Conservation (phyloP, 192 early-diverging fungal genomes). For the Radiomyces spectabilis region DNA sequence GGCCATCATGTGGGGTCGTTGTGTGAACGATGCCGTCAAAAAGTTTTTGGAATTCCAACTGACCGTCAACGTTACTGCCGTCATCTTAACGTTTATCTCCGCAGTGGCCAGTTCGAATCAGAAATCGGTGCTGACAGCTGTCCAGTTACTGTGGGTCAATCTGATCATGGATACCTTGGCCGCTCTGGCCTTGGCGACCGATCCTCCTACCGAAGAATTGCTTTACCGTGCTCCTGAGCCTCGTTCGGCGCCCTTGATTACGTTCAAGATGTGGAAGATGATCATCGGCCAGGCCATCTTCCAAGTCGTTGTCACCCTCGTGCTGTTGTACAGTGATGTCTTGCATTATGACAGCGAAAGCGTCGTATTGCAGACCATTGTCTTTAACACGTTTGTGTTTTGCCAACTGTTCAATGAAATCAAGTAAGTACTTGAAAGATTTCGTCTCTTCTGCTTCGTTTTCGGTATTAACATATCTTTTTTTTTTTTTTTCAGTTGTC, state of each 20-base stretch:
- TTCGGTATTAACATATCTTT: neutral
- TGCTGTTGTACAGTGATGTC: slow-evolving; percentile 66
- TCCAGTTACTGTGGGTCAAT: slow-evolving; percentile 98
- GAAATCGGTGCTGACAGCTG: slow-evolving; percentile 85
- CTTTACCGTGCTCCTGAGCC: slow-evolving; percentile 83
- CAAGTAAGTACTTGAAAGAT: slow-evolving; percentile 44
- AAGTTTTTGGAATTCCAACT: slow-evolving; percentile 99
- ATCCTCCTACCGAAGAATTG: slow-evolving; percentile 80
- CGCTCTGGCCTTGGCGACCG: slow-evolving; percentile 93
- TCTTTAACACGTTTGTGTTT: slow-evolving; percentile 92
- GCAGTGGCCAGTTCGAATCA: slow-evolving; percentile 55
- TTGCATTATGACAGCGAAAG: slow-evolving; percentile 36
- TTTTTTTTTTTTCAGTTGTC: slow-evolving; percentile 42
- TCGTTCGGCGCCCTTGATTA: slow-evolving; percentile 76
- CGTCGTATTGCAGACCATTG: slow-evolving; percentile 57
- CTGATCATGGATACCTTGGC: slow-evolving; percentile 99
- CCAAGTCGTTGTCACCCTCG: slow-evolving; percentile 77
- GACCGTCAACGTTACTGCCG: slow-evolving; percentile 93
- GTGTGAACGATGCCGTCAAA: slow-evolving; percentile 93
- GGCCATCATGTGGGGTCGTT: slow-evolving; percentile 95
- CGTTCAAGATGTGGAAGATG: slow-evolving; percentile 92
- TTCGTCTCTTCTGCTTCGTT: neutral
- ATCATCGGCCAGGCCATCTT: slow-evolving; percentile 87
- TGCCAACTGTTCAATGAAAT: slow-evolving; percentile 88
- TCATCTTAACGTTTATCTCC: slow-evolving; percentile 72